phyloP scores from a whole-genome alignment of 2,329 filamentous ascomycete genomes.

The Paramyrothecium roridum region DNA sequence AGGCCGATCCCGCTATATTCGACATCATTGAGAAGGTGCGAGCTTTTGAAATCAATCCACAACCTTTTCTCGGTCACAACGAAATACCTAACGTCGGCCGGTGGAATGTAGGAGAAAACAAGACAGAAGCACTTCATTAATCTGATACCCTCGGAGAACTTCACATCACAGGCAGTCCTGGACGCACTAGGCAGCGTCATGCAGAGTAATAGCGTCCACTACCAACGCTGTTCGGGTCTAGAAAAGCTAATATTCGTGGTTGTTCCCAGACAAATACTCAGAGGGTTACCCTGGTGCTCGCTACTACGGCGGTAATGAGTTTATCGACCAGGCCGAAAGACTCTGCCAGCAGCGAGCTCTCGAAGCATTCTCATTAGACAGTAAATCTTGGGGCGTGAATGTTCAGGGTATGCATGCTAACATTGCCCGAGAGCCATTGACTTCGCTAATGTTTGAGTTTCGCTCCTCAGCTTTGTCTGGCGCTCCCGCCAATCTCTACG shows the following conservation, averaged over 20 bases:
- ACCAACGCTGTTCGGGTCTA: neutral
- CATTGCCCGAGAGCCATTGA: constrained; percentile 1
- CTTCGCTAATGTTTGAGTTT: constrained; percentile 4
- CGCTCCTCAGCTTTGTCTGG: constrained; percentile 70
- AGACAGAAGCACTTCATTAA: constrained; percentile 99
- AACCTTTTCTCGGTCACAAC: neutral
- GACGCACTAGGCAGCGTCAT: constrained; percentile 91
- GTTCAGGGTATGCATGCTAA: constrained; percentile 69
- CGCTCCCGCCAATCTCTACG: constrained; percentile 76
- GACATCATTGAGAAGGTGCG: constrained; percentile 86
- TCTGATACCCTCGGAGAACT: constrained; percentile 92
- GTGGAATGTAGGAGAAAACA: constrained; percentile 73
- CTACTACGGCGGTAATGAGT: constrained; percentile 96
- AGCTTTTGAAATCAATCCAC: neutral
- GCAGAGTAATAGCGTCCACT: constrained; percentile 64
- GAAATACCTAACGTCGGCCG: neutral
- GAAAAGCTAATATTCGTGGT: constrained; percentile 1
- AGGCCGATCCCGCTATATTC: constrained; percentile 83
- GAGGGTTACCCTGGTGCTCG: constrained; percentile 95
- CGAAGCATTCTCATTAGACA: constrained; percentile 78
- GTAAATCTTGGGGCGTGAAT: constrained; percentile 93
- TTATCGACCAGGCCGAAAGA: constrained; percentile 86
- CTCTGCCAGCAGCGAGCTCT: constrained; percentile 89
- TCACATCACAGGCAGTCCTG: constrained; percentile 87
- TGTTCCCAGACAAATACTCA: constrained; percentile 81